phyloP scores from a whole-genome alignment of 768 basidiomycete genomes.

The Russula abietina region DNA sequence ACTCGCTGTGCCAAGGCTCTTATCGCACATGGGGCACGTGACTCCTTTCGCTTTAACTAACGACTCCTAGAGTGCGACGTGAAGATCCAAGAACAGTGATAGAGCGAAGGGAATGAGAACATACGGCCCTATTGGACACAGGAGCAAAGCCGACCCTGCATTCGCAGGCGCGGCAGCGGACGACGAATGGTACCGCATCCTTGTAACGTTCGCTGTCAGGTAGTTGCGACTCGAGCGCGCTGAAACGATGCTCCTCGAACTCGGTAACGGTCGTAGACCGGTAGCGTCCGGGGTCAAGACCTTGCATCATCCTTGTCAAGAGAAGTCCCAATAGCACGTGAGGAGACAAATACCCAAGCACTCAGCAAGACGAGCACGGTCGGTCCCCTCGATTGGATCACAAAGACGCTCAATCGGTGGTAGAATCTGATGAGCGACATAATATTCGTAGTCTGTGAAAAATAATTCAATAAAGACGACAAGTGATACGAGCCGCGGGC shows the following conservation, averaged over 20 bases:
- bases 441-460: slow-evolving; percentile 77
- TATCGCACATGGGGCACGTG: slow-evolving; percentile 62
- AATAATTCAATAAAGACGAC: slow-evolving; percentile 3
- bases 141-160: slow-evolving; percentile 51
- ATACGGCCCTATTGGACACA: slow-evolving; percentile 53
- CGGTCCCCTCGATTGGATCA: slow-evolving; percentile 94
- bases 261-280: slow-evolving; percentile 34
- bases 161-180: slow-evolving; percentile 75
- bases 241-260: slow-evolving; percentile 60
- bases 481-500: background rate
- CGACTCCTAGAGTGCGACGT: slow-evolving; percentile 44
- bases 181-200: slow-evolving; percentile 60
- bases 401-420: slow-evolving; percentile 94
- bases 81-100: background rate
- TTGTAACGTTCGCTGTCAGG: slow-evolving; percentile 85
- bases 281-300: slow-evolving; percentile 57
- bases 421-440: slow-evolving; percentile 84
- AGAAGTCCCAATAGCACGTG: background rate
- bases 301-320: slow-evolving; percentile 30
- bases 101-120: slow-evolving; percentile 15
- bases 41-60: slow-evolving; percentile 61
- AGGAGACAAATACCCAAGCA: slow-evolving; percentile 65
- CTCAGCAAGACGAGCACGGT: slow-evolving; percentile 86
- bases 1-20: slow-evolving; percentile 48
- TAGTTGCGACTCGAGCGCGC: slow-evolving; percentile 81